Evolutionary conservation across 306 rosid species (phyloP).

Genomic region (Mucuna pruriens): DNA sequence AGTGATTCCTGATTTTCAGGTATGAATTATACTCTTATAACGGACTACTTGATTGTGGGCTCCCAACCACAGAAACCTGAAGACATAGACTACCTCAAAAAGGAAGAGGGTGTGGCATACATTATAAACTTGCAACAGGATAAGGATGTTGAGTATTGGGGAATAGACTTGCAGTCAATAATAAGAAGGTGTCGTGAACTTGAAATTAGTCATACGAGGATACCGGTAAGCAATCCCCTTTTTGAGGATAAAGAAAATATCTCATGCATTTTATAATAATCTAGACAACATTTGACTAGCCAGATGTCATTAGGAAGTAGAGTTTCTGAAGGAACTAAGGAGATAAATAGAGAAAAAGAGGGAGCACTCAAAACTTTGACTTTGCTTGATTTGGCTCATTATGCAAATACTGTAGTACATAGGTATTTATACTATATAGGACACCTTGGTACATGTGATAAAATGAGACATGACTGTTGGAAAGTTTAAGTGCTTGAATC

Average conservation of each 20-base stretch:
- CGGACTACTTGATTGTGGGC: conserved; percentile 82
- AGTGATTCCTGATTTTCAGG: conserved; percentile 62
- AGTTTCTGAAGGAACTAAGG: background rate
- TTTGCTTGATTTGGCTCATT: background rate
- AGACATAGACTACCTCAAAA: conserved; percentile 75
- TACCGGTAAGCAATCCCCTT: conserved; percentile 64
- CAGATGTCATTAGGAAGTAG: conserved; percentile 5
- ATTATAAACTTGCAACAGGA: conserved; percentile 95
- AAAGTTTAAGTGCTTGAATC: background rate
- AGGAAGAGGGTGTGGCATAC: conserved; percentile 81
- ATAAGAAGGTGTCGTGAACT: conserved; percentile 60
- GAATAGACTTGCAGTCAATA: conserved; percentile 68
- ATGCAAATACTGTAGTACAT: background rate
- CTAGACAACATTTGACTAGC: background rate
- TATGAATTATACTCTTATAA: conserved; percentile 84
- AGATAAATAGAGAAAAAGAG: background rate
- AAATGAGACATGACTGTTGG: background rate
- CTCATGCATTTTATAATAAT: background rate
- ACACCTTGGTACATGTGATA: background rate
- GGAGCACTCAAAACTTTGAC: background rate
- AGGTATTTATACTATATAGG: background rate
- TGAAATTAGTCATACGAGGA: conserved; percentile 77
- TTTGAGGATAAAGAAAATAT: background rate
- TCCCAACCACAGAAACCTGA: conserved; percentile 96
- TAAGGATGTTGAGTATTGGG: conserved; percentile 89